Conservation (phyloP, 768 basidiomycete species). For the Mycena venus region DNA sequence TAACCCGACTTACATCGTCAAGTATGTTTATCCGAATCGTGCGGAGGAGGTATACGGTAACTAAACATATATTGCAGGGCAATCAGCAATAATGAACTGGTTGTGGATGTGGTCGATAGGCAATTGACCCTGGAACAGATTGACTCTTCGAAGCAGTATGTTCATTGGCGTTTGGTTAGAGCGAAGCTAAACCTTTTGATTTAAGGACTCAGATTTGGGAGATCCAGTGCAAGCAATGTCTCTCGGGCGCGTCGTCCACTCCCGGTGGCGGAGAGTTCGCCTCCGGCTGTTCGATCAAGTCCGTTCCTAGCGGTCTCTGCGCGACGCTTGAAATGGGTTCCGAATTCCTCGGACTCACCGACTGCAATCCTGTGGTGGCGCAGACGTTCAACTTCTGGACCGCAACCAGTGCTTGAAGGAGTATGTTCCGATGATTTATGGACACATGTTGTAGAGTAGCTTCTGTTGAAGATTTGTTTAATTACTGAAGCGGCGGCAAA, state of each 20-base stretch:
- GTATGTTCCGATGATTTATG: neutral
- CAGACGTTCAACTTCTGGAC: constrained; percentile 31
- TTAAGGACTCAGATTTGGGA: constrained; percentile 26
- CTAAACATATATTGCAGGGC: neutral
- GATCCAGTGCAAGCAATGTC: constrained; percentile 27
- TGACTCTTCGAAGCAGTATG: constrained; percentile 12
- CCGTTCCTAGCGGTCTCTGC: constrained; percentile 23
- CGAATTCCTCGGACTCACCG: neutral
- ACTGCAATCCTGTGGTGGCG: constrained; percentile 20
- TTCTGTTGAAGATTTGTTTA: neutral
- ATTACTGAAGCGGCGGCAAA: neutral
- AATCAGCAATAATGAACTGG: constrained; percentile 25
- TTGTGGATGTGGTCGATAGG: constrained; percentile 16
- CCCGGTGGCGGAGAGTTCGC: constrained; percentile 27
- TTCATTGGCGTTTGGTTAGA: neutral
- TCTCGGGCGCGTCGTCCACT: constrained; percentile 21
- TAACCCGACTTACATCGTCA: constrained; percentile 27
- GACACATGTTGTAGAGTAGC: neutral
- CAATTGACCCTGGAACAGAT: constrained; percentile 22
- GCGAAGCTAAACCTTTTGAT: neutral
- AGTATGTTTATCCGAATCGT: constrained; percentile 5
- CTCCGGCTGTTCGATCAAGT: constrained; percentile 24
- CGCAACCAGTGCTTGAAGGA: constrained; percentile 20
- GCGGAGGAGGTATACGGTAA: too few relatives aligned
- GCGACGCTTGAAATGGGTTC: constrained; percentile 16